phyloP scores from a whole-genome alignment of 495 filamentous ascomycete species.

The Aspergillus taichungensis region DNA sequence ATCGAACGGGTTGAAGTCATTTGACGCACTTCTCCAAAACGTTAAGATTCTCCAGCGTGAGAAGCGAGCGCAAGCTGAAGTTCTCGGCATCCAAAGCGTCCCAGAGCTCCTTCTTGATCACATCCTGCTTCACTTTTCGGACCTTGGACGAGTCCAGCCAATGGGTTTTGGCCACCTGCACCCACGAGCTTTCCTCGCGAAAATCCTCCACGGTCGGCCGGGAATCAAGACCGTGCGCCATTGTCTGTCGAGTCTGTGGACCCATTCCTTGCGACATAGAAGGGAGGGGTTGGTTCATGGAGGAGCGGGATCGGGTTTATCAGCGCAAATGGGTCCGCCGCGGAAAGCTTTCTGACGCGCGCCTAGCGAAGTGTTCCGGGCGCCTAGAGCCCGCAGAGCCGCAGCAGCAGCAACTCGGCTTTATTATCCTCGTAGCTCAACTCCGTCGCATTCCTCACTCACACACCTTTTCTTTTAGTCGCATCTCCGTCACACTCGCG shows the following conservation, averaged over 20 bases:
- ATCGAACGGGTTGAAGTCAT: slow-evolving; percentile 31
- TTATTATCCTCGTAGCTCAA: background rate
- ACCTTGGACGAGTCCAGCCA: slow-evolving; percentile 67
- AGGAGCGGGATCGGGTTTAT: slow-evolving; percentile 20
- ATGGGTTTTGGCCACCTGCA: slow-evolving; percentile 70
- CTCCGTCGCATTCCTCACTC: background rate
- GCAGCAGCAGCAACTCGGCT: slow-evolving; percentile 16
- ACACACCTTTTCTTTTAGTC: background rate
- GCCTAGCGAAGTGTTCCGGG: slow-evolving; percentile 11
- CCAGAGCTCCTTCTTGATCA: slow-evolving; percentile 86
- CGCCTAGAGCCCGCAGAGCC: slow-evolving; percentile 24
- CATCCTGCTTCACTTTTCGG: slow-evolving; percentile 70
- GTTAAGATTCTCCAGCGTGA: slow-evolving; percentile 83
- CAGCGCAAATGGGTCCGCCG: slow-evolving; percentile 20
- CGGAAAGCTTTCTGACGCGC: slow-evolving; percentile 19
- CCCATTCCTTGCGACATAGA: slow-evolving; percentile 16
- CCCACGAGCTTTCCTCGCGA: slow-evolving; percentile 72
- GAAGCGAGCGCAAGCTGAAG: slow-evolving; percentile 67
- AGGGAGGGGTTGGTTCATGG: background rate
- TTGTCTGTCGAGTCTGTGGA: slow-evolving; percentile 29
- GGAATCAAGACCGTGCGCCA: slow-evolving; percentile 41
- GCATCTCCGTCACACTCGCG: background rate
- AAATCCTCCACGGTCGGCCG: slow-evolving; percentile 57
- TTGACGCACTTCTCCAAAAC: slow-evolving; percentile 75
- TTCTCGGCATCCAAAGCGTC: slow-evolving; percentile 72